phyloP scores from a whole-genome alignment of 352 stramenopile genomes.

The Phytophthora rubi region DNA sequence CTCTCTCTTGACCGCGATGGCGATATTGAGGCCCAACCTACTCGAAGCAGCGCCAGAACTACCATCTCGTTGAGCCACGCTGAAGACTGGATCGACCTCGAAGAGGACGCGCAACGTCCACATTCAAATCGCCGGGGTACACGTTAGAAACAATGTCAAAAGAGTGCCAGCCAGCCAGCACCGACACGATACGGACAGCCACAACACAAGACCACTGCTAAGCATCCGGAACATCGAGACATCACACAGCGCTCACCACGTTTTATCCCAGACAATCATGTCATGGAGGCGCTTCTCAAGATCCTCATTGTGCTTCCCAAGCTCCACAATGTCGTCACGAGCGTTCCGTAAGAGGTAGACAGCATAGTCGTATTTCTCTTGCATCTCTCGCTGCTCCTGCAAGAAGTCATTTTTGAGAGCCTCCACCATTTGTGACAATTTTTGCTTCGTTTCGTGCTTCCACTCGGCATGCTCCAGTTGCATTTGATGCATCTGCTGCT shows the following conservation, averaged over 20 bases:
- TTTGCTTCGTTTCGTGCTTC: constrained; percentile 51
- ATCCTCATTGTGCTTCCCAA: constrained; percentile 59
- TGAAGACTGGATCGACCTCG: constrained; percentile 9
- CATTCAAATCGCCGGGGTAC: not conserved
- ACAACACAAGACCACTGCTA: not conserved
- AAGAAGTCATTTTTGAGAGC: constrained; percentile 62
- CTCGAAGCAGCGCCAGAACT: constrained; percentile 4
- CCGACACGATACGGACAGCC: not conserved
- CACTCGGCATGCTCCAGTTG: constrained; percentile 67
- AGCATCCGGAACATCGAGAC: not conserved
- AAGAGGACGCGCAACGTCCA: not conserved
- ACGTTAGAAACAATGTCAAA: too few relatives aligned
- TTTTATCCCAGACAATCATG: constrained; percentile 47
- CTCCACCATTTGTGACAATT: constrained; percentile 56
- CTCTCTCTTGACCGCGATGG: not conserved
- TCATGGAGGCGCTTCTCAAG: constrained; percentile 57
- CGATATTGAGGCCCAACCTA: not conserved
- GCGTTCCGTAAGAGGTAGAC: constrained; percentile 62
- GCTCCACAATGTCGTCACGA: constrained; percentile 65
- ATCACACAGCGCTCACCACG: constrained; percentile 25
- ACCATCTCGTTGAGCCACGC: not conserved
- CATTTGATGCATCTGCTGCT: constrained; percentile 64
- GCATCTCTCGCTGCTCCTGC: constrained; percentile 52
- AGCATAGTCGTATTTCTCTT: constrained; percentile 58
- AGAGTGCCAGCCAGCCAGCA: not conserved